Base-by-base conservation (phyloP, 2,329 filamentous ascomycete genomes). In the Trichoderma koningiopsis region DNA sequence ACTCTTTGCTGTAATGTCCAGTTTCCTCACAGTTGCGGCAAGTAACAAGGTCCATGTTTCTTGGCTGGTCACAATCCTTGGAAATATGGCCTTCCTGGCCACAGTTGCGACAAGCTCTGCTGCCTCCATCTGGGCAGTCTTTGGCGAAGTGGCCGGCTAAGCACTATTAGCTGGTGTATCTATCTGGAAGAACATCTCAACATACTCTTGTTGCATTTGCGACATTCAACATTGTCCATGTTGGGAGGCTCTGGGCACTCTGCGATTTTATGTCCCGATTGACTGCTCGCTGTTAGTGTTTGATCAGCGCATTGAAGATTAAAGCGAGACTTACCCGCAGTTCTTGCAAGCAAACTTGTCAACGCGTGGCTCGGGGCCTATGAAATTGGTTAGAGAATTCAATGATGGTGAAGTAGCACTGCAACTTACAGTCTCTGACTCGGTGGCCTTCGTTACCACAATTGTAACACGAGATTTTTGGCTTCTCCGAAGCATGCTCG, bases 331-430 rank as follows among this genome's bases (percentile, higher is more conserved):
- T 70, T 72, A 84, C 83, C 86, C 87, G 81, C 90, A 92, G 76
- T 92, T 92, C 76, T 85, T 87, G 85, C 90, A 92, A 8, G 87
- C 88, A 72, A 86, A 89, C 68, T 83, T 88, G 80, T 91, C 87
- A 35, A 87, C 79, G 61, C 91, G 87, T 29, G 87, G 86, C n/a
- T 82, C 79, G 4, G 86, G 84, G 74, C 88, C 87, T 88, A 55
- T 16, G 29, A 56, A 14, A 47, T 72, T 68, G 74, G 71, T 53
- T 55, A 61, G 57, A 47, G 1, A 31, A 53, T 24, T 11, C 24
- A 68, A 33, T 57, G 11, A 22, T 49, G 29, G 22, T 10, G n/a
- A 52, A 49, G 43, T 14, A 14, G 16, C 11, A 6, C 7, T 33
- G 13, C 35, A 66, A 80, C 86, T 79, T 75, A 88, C 91, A 93